Evolutionary conservation across 257 asterid genomes (phyloP).

Genomic region (Pogostemon cablin): DNA sequence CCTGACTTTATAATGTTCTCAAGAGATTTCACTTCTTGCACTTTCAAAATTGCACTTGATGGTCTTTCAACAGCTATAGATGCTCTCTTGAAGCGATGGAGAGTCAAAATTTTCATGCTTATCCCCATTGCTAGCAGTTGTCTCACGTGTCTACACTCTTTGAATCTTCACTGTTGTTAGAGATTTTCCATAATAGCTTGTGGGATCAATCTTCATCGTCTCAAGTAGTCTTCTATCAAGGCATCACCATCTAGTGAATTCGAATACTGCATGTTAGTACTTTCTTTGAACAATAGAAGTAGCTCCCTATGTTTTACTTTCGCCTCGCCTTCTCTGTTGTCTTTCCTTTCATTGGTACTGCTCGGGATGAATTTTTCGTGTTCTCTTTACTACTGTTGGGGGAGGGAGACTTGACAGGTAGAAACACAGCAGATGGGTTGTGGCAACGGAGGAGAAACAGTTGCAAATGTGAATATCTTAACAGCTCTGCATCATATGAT

Average conservation of each 20-base stretch:
- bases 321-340: conserved; percentile 41
- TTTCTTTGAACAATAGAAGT: conserved; percentile 66
- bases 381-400: conserved; percentile 59
- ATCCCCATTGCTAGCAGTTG: conserved; percentile 52
- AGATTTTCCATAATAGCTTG: conserved; percentile 70
- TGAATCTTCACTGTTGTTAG: conserved; percentile 68
- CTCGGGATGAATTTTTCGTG: conserved; percentile 55
- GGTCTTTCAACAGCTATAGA: conserved; percentile 38
- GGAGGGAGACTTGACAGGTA: conserved; percentile 93
- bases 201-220: conserved; percentile 82
- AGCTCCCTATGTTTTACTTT: conserved; percentile 53
- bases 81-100: conserved; percentile 50
- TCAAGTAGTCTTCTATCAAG: conserved; percentile 57
- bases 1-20: conserved; percentile 25
- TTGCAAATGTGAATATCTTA: conserved; percentile 88
- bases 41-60: conserved; percentile 44
- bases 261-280: conserved; percentile 41
- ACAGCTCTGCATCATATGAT: conserved; percentile 82
- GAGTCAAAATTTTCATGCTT: conserved; percentile 43
- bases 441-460: conserved; percentile 80
- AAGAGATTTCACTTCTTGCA: conserved; percentile 39
- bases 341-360: conserved; percentile 50
- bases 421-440: conserved; percentile 74
- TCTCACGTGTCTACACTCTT: conserved; percentile 64
- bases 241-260: conserved; percentile 45